Evolutionary conservation across 2,329 filamentous ascomycete genomes (phyloP).

Genomic region (Penicillium sp.): DNA sequence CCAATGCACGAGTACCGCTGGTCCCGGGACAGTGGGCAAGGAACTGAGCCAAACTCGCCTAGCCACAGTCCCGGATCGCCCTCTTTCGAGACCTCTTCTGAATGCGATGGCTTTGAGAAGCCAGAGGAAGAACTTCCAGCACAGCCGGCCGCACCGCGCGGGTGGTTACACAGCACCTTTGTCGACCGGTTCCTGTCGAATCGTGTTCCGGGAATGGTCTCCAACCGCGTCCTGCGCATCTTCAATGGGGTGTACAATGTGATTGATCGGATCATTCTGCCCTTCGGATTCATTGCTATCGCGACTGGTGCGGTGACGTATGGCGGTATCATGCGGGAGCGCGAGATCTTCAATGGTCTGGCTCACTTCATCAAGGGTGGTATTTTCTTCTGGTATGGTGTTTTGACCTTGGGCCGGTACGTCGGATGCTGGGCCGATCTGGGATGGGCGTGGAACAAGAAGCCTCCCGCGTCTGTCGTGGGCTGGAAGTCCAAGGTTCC

Average conservation of each 20-base stretch:
- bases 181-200: conserved; percentile 58
- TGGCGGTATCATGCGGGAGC: conserved; percentile 77
- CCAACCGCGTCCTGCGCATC: conserved; percentile 60
- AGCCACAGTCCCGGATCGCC: conserved; percentile 69
- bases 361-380: conserved; percentile 95
- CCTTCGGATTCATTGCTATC: conserved; percentile 75
- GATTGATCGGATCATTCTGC: conserved; percentile 75
- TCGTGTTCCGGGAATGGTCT: conserved; percentile 60
- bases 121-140: conserved; percentile 51
- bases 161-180: conserved; percentile 52
- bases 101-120: conserved; percentile 56
- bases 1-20: conserved; percentile 55
- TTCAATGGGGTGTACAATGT: conserved; percentile 66
- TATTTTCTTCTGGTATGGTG: conserved; percentile 91
- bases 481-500: conserved; percentile 66
- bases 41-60: conserved; percentile 71
- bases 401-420: conserved; percentile 86
- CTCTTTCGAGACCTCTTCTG: conserved; percentile 52
- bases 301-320: conserved; percentile 75
- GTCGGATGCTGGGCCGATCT: conserved; percentile 86
- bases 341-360: conserved; percentile 76
- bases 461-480: conserved; percentile 62
- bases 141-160: conserved; percentile 33
- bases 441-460: conserved; percentile 94
- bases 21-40: conserved; percentile 74